A percentile compares a stretch with the other conserved stretches of the same genome.
These are phyloP conservation scores for Eragrostis curvula DNA, from an alignment of 176 grass and related monocot species.

Conservation along the genomic window DNA sequence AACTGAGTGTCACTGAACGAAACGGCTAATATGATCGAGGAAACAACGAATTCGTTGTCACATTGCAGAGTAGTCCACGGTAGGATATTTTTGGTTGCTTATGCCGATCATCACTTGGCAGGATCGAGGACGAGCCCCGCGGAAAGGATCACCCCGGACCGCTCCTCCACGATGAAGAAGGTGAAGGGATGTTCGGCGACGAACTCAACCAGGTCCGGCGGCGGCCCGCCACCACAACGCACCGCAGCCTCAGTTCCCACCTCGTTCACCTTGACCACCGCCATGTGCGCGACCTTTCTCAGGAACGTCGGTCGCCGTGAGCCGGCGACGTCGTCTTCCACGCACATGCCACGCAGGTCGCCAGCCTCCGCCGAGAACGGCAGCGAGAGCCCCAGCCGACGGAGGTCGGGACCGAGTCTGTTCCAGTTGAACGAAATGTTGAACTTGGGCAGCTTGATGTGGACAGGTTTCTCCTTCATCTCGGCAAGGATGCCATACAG, in stretches of 20 bases:
- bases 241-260: not conserved
- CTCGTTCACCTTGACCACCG: conserved; percentile 28
- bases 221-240: not conserved
- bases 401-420: not conserved
- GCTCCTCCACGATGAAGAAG: conserved; percentile 43
- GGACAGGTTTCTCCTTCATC: not conserved
- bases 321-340: not conserved
- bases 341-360: conserved; percentile 25
- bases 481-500: not conserved
- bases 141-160: not conserved
- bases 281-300: conserved; percentile 6
- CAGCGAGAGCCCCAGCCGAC: conserved; percentile 24
- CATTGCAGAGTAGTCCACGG: too few species aligned
- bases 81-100: too few species aligned
- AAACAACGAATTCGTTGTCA: too few species aligned
- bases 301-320: not conserved
- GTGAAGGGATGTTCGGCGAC: conserved; percentile 35
- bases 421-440: not conserved
- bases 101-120: not conserved
- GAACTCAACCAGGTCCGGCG: not conserved
- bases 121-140: not conserved
- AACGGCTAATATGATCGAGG: too few species aligned
- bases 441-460: not conserved
- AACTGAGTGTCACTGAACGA: too few species aligned
- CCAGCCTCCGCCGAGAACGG: conserved; percentile 3